A percentile compares a stretch with the other conserved stretches of the same genome.
These are phyloP conservation scores for Ustilaginoidea virens DNA, from an alignment of 2,329 filamentous ascomycete genomes.

Conservation along the genomic window DNA sequence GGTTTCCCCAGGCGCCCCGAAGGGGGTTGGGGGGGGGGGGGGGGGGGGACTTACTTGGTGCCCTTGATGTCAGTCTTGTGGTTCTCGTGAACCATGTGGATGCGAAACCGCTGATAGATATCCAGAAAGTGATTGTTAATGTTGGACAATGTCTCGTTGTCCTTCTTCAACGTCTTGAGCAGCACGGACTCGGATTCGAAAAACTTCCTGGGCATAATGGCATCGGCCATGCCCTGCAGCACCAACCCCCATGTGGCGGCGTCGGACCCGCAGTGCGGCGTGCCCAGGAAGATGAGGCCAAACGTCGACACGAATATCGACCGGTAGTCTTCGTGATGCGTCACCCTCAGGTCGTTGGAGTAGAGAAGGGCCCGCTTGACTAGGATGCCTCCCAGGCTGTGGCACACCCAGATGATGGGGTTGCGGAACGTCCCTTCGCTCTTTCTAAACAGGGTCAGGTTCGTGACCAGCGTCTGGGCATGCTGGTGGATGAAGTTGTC, in stretches of 20 bases:
- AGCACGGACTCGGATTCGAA: constrained; percentile 54
- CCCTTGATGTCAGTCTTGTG: constrained; percentile 55
- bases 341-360: constrained; percentile 43
- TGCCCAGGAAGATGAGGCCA: constrained; percentile 62
- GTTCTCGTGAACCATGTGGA: constrained; percentile 66
- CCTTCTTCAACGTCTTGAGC: constrained; percentile 53
- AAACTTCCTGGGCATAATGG: constrained; percentile 48
- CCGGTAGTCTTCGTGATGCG: constrained; percentile 46
- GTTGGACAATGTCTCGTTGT: constrained; percentile 59
- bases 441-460: constrained; percentile 46
- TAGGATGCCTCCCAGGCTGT: constrained; percentile 59
- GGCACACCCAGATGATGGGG: constrained; percentile 62
- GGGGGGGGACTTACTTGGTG: constrained; percentile 26
- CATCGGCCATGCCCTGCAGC: constrained; percentile 51
- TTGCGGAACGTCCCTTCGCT: constrained; percentile 39
- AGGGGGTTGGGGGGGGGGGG: not conserved
- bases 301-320: constrained; percentile 62
- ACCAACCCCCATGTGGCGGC: constrained; percentile 52
- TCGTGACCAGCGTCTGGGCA: constrained; percentile 51
- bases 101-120: constrained; percentile 53
- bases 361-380: constrained; percentile 56
- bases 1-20: too few species aligned
- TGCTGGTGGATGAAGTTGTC: constrained; percentile 56
- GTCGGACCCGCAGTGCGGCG: constrained; percentile 57
- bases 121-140: constrained; percentile 62